Base-by-base conservation (phyloP, 148 eudicot species). In the Rhododendron williamsianum region DNA sequence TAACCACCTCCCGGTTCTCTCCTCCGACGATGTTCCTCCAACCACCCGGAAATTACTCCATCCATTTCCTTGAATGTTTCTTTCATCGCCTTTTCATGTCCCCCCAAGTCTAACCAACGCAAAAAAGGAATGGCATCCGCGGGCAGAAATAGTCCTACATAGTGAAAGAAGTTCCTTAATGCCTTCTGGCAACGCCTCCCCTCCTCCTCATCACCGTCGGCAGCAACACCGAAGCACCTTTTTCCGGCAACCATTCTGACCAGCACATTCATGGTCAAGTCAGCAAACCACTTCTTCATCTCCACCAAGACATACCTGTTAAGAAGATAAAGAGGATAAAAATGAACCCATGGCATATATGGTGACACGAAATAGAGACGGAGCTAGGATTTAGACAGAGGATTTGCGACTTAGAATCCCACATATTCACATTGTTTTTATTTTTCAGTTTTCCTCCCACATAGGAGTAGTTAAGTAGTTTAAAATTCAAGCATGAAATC, bases 71-170 rank as follows among this genome's bases (percentile, higher is more conserved):
- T 63, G 11, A 52, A 81, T 15, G 86, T 60, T 18, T 72, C 36
- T 54, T 84, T 84, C 73, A 84, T 87, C 0, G 73, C 71, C 51
- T 65, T 87, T 52, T 79, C 88, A 11, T 83, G 43, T 9, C 88
- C 86, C 8, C 86, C 88, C 81, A 83, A 51, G 52, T 87, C 86
- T 3, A 87, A n/a, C 86, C 88, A 80, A 9, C 80, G 18, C 18
- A 84, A 36, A 52, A 83, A 67, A 11, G 88, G 88, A 67, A 82
- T 7, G 13, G 78, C 35, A n/a, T 83, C 84, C 0, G 58, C 33
- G 10, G 7, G 43, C 58, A 46, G 19, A 83, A 69, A 67, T 12
- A 69, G 0, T 36, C 84, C 84, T 38, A 9, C 0, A 0, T 13
- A 30, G 25, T 45, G 15, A 46, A 83, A 83, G 58, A 67, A 69